phyloP scores from a whole-genome alignment of 768 basidiomycete species.

The Sporobolomyces pararoseus region DNA sequence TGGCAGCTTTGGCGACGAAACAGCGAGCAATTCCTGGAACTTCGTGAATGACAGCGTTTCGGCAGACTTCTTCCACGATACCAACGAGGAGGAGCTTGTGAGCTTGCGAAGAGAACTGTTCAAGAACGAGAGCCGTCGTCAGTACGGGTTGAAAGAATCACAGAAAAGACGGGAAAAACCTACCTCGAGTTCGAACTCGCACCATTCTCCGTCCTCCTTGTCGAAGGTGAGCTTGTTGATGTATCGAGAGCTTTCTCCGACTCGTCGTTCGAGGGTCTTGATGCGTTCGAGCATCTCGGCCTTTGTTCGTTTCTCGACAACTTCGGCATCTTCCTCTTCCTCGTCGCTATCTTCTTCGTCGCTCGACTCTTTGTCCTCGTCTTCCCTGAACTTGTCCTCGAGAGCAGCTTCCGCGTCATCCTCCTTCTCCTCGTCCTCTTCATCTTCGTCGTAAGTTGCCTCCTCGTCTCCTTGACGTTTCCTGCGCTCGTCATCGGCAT shows the following conservation, averaged over 20 bases:
- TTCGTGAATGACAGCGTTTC: conserved; percentile 78
- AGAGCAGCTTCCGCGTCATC: conserved; percentile 47
- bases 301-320: conserved; percentile 6
- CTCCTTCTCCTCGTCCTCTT: conserved; percentile 52
- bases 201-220: conserved; percentile 52
- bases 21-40: conserved; percentile 84
- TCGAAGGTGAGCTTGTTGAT: conserved; percentile 57
- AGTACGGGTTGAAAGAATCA: neutral
- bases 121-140: conserved; percentile 1
- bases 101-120: conserved; percentile 83
- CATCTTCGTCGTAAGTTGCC: conserved; percentile 68
- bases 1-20: conserved; percentile 64
- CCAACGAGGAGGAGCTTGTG: conserved; percentile 92
- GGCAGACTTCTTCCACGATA: conserved; percentile 81
- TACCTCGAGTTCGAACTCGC: conserved; percentile 80
- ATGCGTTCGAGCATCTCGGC: conserved; percentile 38
- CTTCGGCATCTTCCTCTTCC: conserved; percentile 39
- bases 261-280: conserved; percentile 45
- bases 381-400: conserved; percentile 47
- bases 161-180: conserved; percentile 45
- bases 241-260: conserved; percentile 58
- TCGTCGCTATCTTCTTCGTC: conserved; percentile 48
- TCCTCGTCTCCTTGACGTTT: conserved; percentile 68
- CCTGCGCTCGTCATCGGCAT: conserved; percentile 73
- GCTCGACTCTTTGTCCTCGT: conserved; percentile 46